Conservation (phyloP, 805 yeast genomes). For the Candida ascalaphidarum region DNA sequence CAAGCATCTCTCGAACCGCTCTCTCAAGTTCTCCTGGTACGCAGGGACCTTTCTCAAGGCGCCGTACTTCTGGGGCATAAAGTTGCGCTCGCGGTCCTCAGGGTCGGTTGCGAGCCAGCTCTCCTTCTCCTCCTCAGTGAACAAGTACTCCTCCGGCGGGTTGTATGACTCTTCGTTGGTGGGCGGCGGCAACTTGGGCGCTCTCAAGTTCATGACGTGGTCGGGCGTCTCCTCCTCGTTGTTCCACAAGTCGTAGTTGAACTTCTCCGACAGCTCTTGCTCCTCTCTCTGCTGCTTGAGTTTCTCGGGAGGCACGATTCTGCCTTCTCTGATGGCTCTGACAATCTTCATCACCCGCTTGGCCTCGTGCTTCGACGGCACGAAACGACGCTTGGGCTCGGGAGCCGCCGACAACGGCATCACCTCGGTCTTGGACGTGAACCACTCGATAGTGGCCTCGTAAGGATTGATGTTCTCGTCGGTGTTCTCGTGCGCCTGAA, state of each 20-base stretch:
- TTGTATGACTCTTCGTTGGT: slow-evolving; percentile 94
- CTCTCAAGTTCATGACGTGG: slow-evolving; percentile 86
- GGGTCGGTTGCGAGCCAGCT: slow-evolving; percentile 67
- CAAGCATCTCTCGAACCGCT: slow-evolving; percentile 87
- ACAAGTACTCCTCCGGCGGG: slow-evolving; percentile 92
- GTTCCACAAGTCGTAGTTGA: slow-evolving; percentile 78
- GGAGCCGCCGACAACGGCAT: slow-evolving; percentile 94
- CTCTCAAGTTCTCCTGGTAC: slow-evolving; percentile 76
- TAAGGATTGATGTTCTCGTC: slow-evolving; percentile 79
- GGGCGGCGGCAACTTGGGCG: slow-evolving; percentile 94
- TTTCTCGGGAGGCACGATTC: slow-evolving; percentile 69
- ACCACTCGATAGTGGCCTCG: slow-evolving; percentile 94
- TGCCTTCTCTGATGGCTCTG: slow-evolving; percentile 91
- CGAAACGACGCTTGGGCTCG: slow-evolving; percentile 95
- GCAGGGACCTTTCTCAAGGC: slow-evolving; percentile 92
- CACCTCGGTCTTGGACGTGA: slow-evolving; percentile 70
- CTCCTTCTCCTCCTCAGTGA: slow-evolving; percentile 68
- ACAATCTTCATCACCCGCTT: slow-evolving; percentile 95
- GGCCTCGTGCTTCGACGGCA: slow-evolving; percentile 96
- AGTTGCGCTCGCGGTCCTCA: slow-evolving; percentile 69
- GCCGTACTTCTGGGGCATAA: slow-evolving; percentile 71
- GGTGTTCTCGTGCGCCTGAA: slow-evolving; percentile 79
- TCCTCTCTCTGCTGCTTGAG: slow-evolving; percentile 44
- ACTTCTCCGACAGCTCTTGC: slow-evolving; percentile 33
- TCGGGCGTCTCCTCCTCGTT: slow-evolving; percentile 49